Percentiles rank a stretch among this genome's conserved stretches.
Conservation (phyloP, 2,329 filamentous ascomycete species). For the Diaporthe sp. region DNA sequence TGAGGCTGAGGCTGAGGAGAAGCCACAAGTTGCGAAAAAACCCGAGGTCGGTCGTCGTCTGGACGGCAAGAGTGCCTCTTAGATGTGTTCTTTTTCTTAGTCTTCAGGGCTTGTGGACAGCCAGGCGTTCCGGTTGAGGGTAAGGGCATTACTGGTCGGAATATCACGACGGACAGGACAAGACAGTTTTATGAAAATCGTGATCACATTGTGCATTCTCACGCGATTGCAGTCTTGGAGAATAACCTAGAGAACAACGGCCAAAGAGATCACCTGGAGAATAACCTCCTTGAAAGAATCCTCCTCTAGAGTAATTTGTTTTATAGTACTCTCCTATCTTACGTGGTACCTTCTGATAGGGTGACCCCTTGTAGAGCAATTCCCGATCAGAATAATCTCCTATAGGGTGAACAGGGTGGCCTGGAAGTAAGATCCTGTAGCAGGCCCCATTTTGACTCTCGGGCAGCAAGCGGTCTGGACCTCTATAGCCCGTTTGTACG, state of each 20-base stretch:
- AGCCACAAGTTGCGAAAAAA: conserved; percentile 60
- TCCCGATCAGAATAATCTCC: no score
- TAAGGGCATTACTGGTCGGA: conserved; percentile 19
- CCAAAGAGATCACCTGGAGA: background rate
- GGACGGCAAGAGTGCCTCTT: conserved; percentile 34
- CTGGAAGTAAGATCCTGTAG: background rate
- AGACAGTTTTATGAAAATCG: conserved; percentile 2
- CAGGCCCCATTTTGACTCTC: background rate
- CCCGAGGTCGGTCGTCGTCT: conserved; percentile 32
- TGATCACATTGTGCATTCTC: background rate
- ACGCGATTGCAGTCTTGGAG: background rate
- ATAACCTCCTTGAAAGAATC: background rate
- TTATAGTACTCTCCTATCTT: no score
- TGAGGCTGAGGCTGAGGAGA: conserved; percentile 63
- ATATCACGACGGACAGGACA: conserved; percentile 1
- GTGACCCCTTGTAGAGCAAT: no score
- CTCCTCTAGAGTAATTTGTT: no score
- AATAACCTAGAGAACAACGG: background rate
- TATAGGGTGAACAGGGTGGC: background rate
- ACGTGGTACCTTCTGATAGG: no score
- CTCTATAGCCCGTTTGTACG: background rate
- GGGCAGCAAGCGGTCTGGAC: background rate
- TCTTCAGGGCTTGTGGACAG: background rate
- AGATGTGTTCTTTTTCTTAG: background rate
- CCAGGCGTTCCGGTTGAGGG: conserved; percentile 28